These are phyloP conservation scores for Yueomyces sinensis DNA, from an alignment of 805 yeast genomes.

Conservation along the genomic window DNA sequence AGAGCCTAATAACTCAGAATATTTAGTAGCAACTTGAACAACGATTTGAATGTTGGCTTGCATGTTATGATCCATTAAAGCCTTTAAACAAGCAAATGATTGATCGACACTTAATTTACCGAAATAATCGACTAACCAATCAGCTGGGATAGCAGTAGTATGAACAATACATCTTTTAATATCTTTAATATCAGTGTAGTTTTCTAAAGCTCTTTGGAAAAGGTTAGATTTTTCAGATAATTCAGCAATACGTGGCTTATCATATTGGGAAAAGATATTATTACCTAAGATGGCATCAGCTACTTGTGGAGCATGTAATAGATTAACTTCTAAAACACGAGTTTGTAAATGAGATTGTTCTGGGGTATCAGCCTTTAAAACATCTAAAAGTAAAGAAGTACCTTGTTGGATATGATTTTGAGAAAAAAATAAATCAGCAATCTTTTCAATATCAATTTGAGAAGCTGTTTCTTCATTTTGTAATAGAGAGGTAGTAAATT, in stretches of 20 bases:
- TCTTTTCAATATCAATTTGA: conserved; percentile 64
- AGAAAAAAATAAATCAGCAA: conserved; percentile 87
- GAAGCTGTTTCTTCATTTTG: conserved; percentile 45
- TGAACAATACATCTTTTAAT: conserved; percentile 90
- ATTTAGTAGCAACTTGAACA: conserved; percentile 93
- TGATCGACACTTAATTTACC: conserved; percentile 93
- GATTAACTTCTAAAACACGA: conserved; percentile 79
- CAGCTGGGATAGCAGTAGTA: conserved; percentile 72
- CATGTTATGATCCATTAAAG: conserved; percentile 65
- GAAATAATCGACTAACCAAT: conserved; percentile 86
- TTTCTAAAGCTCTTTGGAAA: conserved; percentile 90
- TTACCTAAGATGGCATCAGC: conserved; percentile 98
- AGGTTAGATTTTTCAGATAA: conserved; percentile 95
- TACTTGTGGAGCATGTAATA: conserved; percentile 96
- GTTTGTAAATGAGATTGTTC: conserved; percentile 95
- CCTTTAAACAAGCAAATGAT: conserved; percentile 73
- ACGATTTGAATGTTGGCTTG: conserved; percentile 85
- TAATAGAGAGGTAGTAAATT: conserved; percentile 81
- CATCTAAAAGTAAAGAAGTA: conserved; percentile 91
- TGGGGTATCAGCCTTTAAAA: conserved; percentile 85
- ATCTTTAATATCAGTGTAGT: conserved; percentile 87
- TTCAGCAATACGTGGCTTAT: conserved; percentile 82
- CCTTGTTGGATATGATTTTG: conserved; percentile 96
- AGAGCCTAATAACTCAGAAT: conserved; percentile 86
- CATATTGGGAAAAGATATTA: conserved; percentile 90